Evolutionary conservation across 495 filamentous ascomycete species (phyloP), one percentile per base, ranked within the genome.

Genomic region (Aspergillus diversus): DNA sequence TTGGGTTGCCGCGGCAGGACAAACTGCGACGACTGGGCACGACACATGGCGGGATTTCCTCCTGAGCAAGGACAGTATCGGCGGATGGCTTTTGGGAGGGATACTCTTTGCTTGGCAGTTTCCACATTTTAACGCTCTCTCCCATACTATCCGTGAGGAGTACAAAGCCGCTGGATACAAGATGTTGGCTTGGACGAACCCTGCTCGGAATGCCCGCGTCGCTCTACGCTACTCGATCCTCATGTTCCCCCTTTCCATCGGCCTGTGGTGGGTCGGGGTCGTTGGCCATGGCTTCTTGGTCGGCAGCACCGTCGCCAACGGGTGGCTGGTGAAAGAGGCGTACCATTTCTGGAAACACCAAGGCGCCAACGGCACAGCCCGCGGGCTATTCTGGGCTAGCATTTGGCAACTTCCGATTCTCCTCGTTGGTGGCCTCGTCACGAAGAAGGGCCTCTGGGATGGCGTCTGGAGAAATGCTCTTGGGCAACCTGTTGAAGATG

Each of bases 61-160:
- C 0, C 84, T 90, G 66, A 84, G 86, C 16, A 80, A 88, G 68
- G 77, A 79, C 12, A 90, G 88, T 59, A 77, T 89, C 7, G 95
- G 95, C 3, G 96, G 94, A 1, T 99, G 95, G 95, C 74, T 98
- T 7, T 79, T 97, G 1, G 96, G 91, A 5, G 86, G 83, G 0
- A 77, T 97, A 34, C 79, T 99, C 7, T 96, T 97, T 62, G 91
- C 92, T 1, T 99, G 95, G 95, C 95, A 99, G 73, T 98, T 98
- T 69, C 92, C 95, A 12, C 95, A 99, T 72, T 99, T 99, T 80
- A 97, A 97, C 80, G 88, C 92, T 0, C 80, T 99, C 9, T 92
- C 89, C 27, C 95, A 92, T 83, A 77, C 84, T 9, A 95, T 98
- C 60, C 82, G 91, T 7, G 90, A 96, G 1, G 96, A 99, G 68